Base-by-base conservation (phyloP, 148 eudicot species). In the Arctostaphylos glauca region DNA sequence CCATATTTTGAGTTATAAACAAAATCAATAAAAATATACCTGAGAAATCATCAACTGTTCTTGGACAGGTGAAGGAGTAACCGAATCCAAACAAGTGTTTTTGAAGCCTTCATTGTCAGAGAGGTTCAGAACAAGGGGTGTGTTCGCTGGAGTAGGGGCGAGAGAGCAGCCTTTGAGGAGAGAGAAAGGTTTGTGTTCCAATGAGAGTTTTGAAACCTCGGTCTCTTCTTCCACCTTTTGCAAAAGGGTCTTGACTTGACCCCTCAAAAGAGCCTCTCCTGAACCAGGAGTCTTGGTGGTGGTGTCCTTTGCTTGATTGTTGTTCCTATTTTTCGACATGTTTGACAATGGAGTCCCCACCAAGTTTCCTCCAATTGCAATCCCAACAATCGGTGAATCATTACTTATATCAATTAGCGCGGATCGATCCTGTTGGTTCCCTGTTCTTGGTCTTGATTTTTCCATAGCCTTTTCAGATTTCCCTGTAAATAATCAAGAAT, bases 81-180 rank as follows among this genome's bases (percentile, higher is more conserved):
- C 88, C 76, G 84, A 77, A 10, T 82, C 88, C 43, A 91, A 83
- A 3, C 86, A 85, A 53, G 53, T 84, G 71, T 83, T 80, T 53
- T 62, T 78, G 38, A 75, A 74, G 60, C 59, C 54, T 10, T 77
- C 89, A 41, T 77, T 80, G 76, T 82, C 82, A 48, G 74, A 84
- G 82, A 86, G 82, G 72, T 75, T 84, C 78, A 84, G 83, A 15
- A 90, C 52, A 68, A 86, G 92, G 2, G 98, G 98, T 0, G 99
- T 96, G 64, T 94, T 96, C 0, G 91, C 90, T 43, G 99, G 98
- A 82, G 98, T 94, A 6, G 99, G 99, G 9, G 99, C 99, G 21
- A 90, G 81, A 77, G 88, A 80, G 12, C 90, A 80, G 19, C 90
- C 88, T 74, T 81, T 84, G 25, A 90, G 88, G 13, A 85, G 81